Base-by-base conservation (phyloP, 2,329 filamentous ascomycete species). In the Grosmannia penicillata region DNA sequence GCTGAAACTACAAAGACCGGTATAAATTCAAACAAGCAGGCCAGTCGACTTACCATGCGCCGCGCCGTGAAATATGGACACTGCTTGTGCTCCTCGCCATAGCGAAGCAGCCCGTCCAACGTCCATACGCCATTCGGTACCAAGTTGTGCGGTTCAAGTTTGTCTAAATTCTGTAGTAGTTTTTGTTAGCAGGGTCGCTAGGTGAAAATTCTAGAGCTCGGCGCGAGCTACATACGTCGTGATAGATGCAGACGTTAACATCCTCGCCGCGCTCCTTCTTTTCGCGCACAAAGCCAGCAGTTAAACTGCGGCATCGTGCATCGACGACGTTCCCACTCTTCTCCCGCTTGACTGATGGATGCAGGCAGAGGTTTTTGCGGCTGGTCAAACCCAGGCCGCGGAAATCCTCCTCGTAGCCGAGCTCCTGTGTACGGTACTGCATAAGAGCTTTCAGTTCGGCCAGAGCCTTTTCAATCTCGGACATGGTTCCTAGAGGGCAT, bases 381-480 rank as follows among this genome's bases (percentile, higher is more conserved):
- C 87, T 96, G 3, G 91, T 96, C 36, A 98, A 58, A 0, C 91
- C 91, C 2, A 98, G 66, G 0, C 85, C 91, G 36, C 91, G 73
- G 49, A 98, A 98, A 15, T 98, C 89, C 58, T 98, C 91, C 46
- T 81, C 80, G 42, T 80, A 69, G 1, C 91, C 91, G n/a, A 98
- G 71, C 56, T 95, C 76, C 46, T 94, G 73, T 6, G 84, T 66
- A 14, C 91, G 81, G 53, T 94, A 96, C 54, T 93, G 93, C 87
- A 98, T 98, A 38, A 98, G 62, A 19, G 78, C 78, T 56, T 91
- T 86, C 49, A 98, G 58, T 59, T 98, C 91, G 9, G 84, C 83
- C 37, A 98, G 61, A 0, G 93, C 91, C 61, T 98, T 98, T 56
- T 98, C 91, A 52, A 98, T 98, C 63, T 98, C 91, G 27, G 91